Percentiles rank a stretch among this genome's conserved stretches.
Conservation (phyloP, 257 asterid species). For the Nicotiana paniculata region DNA sequence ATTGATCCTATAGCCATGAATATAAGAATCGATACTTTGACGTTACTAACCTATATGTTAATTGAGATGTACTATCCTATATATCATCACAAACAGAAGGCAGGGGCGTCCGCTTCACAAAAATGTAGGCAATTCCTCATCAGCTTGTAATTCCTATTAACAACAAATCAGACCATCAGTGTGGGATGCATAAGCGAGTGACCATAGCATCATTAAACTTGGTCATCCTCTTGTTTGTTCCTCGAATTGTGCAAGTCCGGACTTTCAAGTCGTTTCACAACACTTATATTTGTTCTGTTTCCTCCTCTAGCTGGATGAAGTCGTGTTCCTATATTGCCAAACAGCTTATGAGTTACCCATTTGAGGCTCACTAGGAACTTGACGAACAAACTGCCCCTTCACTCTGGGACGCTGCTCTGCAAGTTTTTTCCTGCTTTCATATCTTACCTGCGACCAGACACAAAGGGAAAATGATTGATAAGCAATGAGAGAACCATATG, state of each 20-base stretch:
- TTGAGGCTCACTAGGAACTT: conserved; percentile 33
- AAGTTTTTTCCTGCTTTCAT: conserved; percentile 80
- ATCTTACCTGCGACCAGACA: conserved; percentile 51
- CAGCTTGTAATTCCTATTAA: neutral
- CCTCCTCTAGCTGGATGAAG: conserved; percentile 9
- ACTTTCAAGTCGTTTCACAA: conserved; percentile 14
- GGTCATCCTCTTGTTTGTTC: neutral
- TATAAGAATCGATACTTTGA: neutral
- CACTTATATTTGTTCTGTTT: conserved; percentile 21
- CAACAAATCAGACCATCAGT: neutral
- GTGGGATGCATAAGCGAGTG: neutral
- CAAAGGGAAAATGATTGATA: neutral
- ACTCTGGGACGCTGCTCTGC: conserved; percentile 89
- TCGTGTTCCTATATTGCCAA: conserved; percentile 15
- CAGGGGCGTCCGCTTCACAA: neutral
- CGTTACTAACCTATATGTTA: neutral
- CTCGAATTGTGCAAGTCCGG: neutral
- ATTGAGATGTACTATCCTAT: neutral
- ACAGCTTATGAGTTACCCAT: conserved; percentile 31
- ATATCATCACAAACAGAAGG: neutral
- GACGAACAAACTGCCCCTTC: conserved; percentile 88
- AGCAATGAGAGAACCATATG: neutral
- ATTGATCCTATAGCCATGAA: neutral
- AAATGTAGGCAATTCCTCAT: conserved; percentile 1
- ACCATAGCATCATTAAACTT: neutral